Evolutionary conservation across 2,329 filamentous ascomycete species (phyloP).

Genomic region (Calonectria ilicicola): DNA sequence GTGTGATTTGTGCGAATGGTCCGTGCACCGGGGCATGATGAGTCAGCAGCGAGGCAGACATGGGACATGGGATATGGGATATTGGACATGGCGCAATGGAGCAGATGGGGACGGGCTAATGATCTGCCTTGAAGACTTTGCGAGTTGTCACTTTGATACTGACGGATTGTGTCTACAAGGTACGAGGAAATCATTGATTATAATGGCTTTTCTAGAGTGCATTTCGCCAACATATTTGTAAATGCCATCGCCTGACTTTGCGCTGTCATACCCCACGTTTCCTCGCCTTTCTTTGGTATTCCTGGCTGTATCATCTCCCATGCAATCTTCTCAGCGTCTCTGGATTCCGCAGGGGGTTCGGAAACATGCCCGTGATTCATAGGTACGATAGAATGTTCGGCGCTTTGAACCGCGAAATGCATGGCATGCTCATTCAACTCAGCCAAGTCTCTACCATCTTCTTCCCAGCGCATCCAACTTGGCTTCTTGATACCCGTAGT

Average conservation of each 20-base stretch:
- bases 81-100: too few species aligned
- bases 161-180: too few species aligned
- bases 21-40: conserved; percentile 13
- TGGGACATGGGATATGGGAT: too few species aligned
- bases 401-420: conserved; percentile 34
- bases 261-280: conserved; percentile 49
- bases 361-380: conserved; percentile 6
- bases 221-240: conserved; percentile 34
- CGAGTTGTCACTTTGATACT: too few species aligned
- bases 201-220: conserved; percentile 22
- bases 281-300: conserved; percentile 31
- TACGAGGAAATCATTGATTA: not conserved
- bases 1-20: conserved; percentile 1
- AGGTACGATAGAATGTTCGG: conserved; percentile 46
- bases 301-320: conserved; percentile 47
- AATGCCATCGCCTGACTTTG: conserved; percentile 44
- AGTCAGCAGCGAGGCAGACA: conserved; percentile 39
- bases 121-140: too few species aligned
- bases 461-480: conserved; percentile 46
- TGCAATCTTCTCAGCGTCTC: conserved; percentile 48
- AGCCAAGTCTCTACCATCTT: conserved; percentile 46
- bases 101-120: not conserved
- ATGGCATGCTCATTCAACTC: conserved; percentile 44
- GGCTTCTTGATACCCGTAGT: conserved; percentile 39
- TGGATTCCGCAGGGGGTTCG: conserved; percentile 23